Evolutionary conservation across 139 green algal genomes (phyloP), one percentile per base, ranked within the genome.

Genomic region (Diplosphaera chodatii): DNA sequence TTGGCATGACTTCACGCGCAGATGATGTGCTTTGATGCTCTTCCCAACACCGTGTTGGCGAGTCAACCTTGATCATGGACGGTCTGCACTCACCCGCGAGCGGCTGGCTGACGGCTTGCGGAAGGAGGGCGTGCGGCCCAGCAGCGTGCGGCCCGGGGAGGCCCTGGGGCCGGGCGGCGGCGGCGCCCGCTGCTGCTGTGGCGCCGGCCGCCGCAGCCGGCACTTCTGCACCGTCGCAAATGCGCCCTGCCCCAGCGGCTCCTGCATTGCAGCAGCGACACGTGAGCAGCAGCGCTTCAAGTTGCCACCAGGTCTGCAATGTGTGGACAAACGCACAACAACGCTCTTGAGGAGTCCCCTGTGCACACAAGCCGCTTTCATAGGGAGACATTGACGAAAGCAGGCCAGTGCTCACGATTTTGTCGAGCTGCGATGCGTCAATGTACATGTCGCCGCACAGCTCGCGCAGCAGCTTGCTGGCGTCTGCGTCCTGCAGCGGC

Each of bases 171-270:
- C n/a, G n/a, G n/a, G n/a, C n/a, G n/a, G n/a, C n/a, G n/a, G n/a
- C n/a, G n/a, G n/a, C n/a, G n/a, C n/a, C n/a, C n/a, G n/a, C n/a
- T 48, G 55, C 32, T 70, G 66, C 23, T 23, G 2, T 0, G 32
- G 23, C 32, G 1, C 31, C 4, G 55, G 55, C 22, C 55, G 69
- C 31, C 41, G 65, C 22, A 74, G 56, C 33, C 32, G 65, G 69
- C 55, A 67, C 32, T 74, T 63, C 56, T 84, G 78, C 15, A 89
- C 84, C 0, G 83, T 85, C 21, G 84, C 84, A 77, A 87, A 89
- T 0, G 76, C 84, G 22, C 85, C 85, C 70, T 84, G 56, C 1
- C 85, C 85, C 32, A 90, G 70, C n/a, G 75, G 56, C 20, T 75
- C 48, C 76, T 59, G 79, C 71, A 40, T 48, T 6, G 37, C 37